These are phyloP conservation scores for Przewalskia tangutica DNA, from an alignment of 257 asterid species.

Conservation along the genomic window DNA sequence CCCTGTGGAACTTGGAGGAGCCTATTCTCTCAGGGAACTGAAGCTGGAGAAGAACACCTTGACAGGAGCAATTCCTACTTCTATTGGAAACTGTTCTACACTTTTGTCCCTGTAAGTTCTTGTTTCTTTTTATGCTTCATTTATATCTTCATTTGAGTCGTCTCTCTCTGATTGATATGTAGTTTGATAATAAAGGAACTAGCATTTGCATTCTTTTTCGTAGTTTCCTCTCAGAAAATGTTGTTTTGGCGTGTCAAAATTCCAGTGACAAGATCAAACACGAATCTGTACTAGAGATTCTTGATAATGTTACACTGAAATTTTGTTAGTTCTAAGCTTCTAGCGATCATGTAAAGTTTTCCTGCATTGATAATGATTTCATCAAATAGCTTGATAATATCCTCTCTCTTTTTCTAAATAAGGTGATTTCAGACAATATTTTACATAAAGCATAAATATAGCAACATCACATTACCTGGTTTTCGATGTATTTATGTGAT, in stretches of 20 bases:
- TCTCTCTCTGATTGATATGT: not conserved
- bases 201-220: not conserved
- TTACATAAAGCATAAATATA: not conserved
- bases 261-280: not conserved
- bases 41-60: constrained; percentile 46
- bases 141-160: not conserved
- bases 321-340: not conserved
- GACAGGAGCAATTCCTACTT: constrained; percentile 48
- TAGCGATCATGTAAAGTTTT: not conserved
- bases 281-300: not conserved
- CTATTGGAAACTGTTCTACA: constrained; percentile 50
- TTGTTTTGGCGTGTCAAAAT: not conserved
- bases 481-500: not conserved
- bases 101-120: constrained; percentile 58
- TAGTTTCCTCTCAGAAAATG: not conserved
- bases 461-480: not conserved
- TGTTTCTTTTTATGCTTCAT: constrained; percentile 2
- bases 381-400: not conserved
- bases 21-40: constrained; percentile 42
- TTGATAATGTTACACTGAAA: not conserved
- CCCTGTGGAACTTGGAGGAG: constrained; percentile 60
- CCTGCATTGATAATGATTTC: not conserved
- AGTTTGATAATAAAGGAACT: not conserved
- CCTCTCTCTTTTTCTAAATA: not conserved
- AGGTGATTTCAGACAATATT: not conserved